These are phyloP conservation scores for Claviceps sp. DNA, from an alignment of 2,329 filamentous ascomycete genomes.

Conservation along the genomic window DNA sequence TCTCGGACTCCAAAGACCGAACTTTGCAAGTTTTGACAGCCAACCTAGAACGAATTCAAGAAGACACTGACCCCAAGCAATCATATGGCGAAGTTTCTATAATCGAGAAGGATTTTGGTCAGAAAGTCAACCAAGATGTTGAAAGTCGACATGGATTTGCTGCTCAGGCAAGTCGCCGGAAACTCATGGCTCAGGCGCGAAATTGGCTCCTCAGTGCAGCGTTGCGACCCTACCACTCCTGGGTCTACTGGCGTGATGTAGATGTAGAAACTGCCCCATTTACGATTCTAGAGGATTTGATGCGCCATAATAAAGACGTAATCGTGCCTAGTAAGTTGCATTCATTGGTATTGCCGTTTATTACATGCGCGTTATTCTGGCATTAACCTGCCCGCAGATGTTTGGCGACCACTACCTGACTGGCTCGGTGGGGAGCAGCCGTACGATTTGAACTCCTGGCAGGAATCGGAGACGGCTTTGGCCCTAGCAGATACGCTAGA, in stretches of 20 bases:
- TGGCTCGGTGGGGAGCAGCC: conserved; percentile 98
- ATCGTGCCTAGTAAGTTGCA: conserved; percentile 82
- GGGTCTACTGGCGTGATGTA: conserved; percentile 99
- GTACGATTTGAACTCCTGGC: conserved; percentile 98
- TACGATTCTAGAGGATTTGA: conserved; percentile 92
- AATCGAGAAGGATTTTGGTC: conserved; percentile 97
- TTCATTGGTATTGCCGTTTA: background rate
- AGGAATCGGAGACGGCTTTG: conserved; percentile 93
- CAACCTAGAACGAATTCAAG: conserved; percentile 67
- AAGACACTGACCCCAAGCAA: conserved; percentile 62
- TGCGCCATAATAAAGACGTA: conserved; percentile 97
- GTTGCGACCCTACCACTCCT: conserved; percentile 86
- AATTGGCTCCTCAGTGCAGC: conserved; percentile 96
- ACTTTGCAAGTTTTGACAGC: conserved; percentile 66
- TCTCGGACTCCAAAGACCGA: conserved; percentile 91
- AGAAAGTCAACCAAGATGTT: conserved; percentile 94
- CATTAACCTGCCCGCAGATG: conserved; percentile 42
- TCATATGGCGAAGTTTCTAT: conserved; percentile 94
- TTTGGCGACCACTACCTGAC: conserved; percentile 96
- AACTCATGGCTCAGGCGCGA: conserved; percentile 93
- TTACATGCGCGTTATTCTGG: conserved; percentile 11
- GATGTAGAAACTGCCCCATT: conserved; percentile 96
- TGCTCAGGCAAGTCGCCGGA: conserved; percentile 82
- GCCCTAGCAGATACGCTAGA: conserved; percentile 89
- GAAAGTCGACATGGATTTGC: conserved; percentile 96